phyloP scores from a whole-genome alignment of 345 rosid genomes.

The Aquilaria malaccensis region DNA sequence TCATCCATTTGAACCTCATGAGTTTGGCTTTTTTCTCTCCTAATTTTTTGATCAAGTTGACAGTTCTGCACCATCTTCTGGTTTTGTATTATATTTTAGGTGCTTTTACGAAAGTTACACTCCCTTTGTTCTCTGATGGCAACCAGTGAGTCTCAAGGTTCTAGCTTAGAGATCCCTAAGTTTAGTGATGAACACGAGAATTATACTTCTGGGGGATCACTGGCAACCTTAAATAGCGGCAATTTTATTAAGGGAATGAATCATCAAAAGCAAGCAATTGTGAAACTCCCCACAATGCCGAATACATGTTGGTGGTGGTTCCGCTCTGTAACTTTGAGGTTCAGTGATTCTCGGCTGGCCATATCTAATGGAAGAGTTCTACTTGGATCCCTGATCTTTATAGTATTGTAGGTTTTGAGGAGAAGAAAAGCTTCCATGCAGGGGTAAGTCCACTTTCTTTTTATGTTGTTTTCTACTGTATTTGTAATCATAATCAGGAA shows the following conservation, averaged over 20 bases:
- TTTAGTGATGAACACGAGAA: conserved; percentile 16
- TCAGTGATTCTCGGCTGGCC: conserved; percentile 35
- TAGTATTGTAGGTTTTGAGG: conserved; percentile 36
- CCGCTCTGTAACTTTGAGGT: conserved; percentile 43
- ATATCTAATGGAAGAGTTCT: conserved; percentile 48
- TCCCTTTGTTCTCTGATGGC: conserved; percentile 40
- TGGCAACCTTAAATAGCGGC: conserved; percentile 14
- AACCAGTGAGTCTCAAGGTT: conserved; percentile 20
- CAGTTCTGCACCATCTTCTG: background rate
- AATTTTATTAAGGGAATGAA: conserved; percentile 15
- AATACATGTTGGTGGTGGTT: conserved; percentile 47
- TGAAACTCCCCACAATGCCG: conserved; percentile 29
- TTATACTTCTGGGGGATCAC: conserved; percentile 25
- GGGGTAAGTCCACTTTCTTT: conserved; percentile 31
- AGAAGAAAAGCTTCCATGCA: conserved; percentile 45
- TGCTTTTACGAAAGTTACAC: conserved; percentile 62
- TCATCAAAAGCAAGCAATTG: conserved; percentile 25
- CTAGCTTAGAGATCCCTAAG: conserved; percentile 10
- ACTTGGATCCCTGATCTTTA: conserved; percentile 47
- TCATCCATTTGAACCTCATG: no score
- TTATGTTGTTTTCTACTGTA: background rate
- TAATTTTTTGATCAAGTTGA: background rate
- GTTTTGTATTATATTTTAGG: conserved; percentile 31
- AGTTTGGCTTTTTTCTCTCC: background rate
- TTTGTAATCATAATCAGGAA: no score